A percentile compares a stretch with the other conserved stretches of the same genome.
phyloP scores from a whole-genome alignment of 2,329 filamentous ascomycete species.

The Paecilomyces formosus region DNA sequence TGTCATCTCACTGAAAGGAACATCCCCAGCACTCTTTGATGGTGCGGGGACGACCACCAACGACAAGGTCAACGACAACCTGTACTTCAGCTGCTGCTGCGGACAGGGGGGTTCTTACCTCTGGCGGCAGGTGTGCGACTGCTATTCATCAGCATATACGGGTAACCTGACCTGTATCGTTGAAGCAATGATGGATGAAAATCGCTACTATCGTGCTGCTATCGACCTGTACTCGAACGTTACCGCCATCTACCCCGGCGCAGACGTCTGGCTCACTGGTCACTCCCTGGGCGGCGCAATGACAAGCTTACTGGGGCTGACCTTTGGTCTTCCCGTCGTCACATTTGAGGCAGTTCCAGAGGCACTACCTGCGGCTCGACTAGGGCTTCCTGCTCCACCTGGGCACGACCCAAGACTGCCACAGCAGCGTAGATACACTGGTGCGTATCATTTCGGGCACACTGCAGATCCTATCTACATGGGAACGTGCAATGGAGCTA shows the following conservation, averaged over 20 bases:
- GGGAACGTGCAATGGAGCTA: conserved; percentile 84
- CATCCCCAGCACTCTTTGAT: conserved; percentile 83
- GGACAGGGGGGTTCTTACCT: conserved; percentile 84
- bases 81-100: conserved; percentile 97
- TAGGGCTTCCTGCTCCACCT: conserved; percentile 80
- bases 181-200: conserved; percentile 68
- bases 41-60: conserved; percentile 96
- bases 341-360: conserved; percentile 93
- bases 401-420: conserved; percentile 64
- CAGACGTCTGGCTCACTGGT: conserved; percentile 82
- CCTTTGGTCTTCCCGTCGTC: conserved; percentile 82
- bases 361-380: conserved; percentile 72
- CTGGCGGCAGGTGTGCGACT: conserved; percentile 90
- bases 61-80: conserved; percentile 95
- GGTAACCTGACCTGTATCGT: conserved; percentile 90
- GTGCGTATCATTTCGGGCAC: conserved; percentile 85
- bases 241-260: conserved; percentile 74
- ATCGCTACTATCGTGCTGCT: conserved; percentile 84
- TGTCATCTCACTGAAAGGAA: conserved; percentile 89
- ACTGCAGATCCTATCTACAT: conserved; percentile 94
- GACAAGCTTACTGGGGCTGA: conserved; percentile 78
- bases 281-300: conserved; percentile 91
- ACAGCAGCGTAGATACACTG: conserved; percentile 65
- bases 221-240: conserved; percentile 89
- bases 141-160: conserved; percentile 75